Conservation (phyloP, 116 monocot genomes). For the Posidonia oceanica region DNA sequence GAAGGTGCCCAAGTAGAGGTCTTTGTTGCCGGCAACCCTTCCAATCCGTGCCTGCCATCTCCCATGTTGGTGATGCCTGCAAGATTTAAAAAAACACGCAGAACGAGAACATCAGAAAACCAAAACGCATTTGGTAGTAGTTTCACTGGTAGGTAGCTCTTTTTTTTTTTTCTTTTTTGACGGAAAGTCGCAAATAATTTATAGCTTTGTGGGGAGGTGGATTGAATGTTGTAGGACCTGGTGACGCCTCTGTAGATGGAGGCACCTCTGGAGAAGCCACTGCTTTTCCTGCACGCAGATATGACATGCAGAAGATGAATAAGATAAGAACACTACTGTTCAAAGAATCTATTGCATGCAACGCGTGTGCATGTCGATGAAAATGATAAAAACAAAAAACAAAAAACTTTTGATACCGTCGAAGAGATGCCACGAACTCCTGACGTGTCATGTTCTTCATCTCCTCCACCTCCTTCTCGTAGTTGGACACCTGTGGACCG, state of each 20-base stretch:
- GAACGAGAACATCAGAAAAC: not conserved
- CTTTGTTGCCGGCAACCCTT: constrained; percentile 94
- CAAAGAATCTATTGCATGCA: constrained; percentile 14
- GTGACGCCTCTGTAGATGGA: constrained; percentile 95
- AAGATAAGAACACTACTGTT: not conserved
- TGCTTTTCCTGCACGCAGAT: constrained; percentile 68
- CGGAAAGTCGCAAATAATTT: too few relatives aligned
- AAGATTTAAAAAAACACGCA: not conserved
- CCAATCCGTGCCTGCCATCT: constrained; percentile 97
- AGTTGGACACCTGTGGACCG: constrained; percentile 50
- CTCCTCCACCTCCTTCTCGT: constrained; percentile 90
- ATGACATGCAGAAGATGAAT: not conserved
- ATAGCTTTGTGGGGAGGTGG: not conserved
- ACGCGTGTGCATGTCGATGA: constrained; percentile 8
- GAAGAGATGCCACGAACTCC: constrained; percentile 92
- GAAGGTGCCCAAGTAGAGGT: constrained; percentile 93
- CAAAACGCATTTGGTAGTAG: too few relatives aligned
- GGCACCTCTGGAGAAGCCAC: constrained; percentile 94
- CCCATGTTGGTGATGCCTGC: constrained; percentile 91
- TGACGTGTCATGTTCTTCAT: constrained; percentile 98
- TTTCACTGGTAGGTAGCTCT: too few relatives aligned
- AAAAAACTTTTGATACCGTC: constrained; percentile 31
- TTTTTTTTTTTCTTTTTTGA: not conserved
- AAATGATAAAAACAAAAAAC: not conserved
- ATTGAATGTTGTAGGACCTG: constrained; percentile 28